Evolutionary conservation across 2,329 filamentous ascomycete species (phyloP), one percentile per base, ranked within the genome.

Genomic region (Colletotrichum shisoi): DNA sequence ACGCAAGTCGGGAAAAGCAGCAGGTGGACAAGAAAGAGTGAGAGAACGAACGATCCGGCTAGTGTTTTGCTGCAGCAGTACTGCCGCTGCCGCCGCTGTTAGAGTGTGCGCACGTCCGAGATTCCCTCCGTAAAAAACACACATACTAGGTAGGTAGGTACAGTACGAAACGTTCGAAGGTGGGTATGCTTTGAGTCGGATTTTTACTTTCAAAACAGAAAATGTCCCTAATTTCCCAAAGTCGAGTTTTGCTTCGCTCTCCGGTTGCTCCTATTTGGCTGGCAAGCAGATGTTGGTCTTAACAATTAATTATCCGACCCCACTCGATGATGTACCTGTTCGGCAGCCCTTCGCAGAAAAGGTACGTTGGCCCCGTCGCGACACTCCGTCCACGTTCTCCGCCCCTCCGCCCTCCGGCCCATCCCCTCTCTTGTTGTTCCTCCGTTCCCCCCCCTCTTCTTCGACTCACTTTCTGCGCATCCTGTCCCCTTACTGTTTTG

Each of bases 181-280:
- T 9, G 7, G 31, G 7, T 34, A 34, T 34, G 7, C 7, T 68
- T 68, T 68, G 54, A 54, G 49, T 49, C 54, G 46, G 48, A 48
- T n/a, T 53, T 48, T 46, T 34, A 9, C 31, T 34, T 52, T 44
- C 46, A 46, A 40, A 53, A n/a, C n/a, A 39, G 49, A 53, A 13
- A 53, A 44, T 63, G 40, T 34, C 49, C 48, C 46, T 51, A 59
- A 56, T 63, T 53, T 63, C 60, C 46, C 59, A 31, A 45, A 31
- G 12, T 60, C 57, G 17, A 51, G 24, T 42, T 53, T 52, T 17
- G 34, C 48, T 34, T 42, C 21, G 44, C 8, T 21, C 19, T 44
- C 7, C 13, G 17, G n/a, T 27, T 44, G 21, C 49, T 61, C 40
- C 49, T 31, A n/a, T 37, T 62, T 13, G 21, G 34, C 17, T 46